Base-by-base conservation (phyloP, 768 basidiomycete species). In the Xerocomus brunneocitrinus region DNA sequence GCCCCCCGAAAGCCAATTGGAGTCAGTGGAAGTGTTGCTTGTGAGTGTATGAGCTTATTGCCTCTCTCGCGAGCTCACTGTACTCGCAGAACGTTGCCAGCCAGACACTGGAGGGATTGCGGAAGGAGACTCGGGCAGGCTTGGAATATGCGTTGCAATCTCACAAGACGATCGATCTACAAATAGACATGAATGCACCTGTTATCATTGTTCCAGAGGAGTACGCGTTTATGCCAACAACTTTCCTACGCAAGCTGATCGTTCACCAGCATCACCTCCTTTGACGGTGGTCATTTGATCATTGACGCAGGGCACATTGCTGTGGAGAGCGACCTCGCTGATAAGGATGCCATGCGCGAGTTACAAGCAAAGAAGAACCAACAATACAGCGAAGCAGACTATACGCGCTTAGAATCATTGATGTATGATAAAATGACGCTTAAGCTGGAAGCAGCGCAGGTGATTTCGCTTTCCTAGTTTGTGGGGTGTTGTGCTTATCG, bases 261-360 rank as follows among this genome's bases (percentile, higher is more conserved):
- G 24, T 55, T 38, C 34, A 50, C 54, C 53, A 95, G 92, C 59
- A 80, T 98, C 47, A 87, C 85, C 3, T 82, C 82, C 7, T 78
- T 80, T 54, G 71, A 83, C 22, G 88, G 92, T 72, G 91, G 83
- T 62, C 89, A 97, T 66, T 78, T 98, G 49, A 82, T 98, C 14
- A 76, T 98, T 49, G 97, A 98, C 67, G 97, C 95, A 5, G 97
- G 97, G 54, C 97, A 98, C 66, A 95, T 99, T 59, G 82, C 94
- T 2, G 85, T 99, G 34, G 86, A 89, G 66, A 95, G 93, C 63
- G 82, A 95, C 53, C 79, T 98, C 3, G 97, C 85, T 4, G 83
- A 90, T 62, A 91, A 98, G 73, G 77, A 82, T 32, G 84, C 85
- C 4, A 77, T 95, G 41, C 79, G 84, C 34, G 80, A 84, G 27